phyloP scores from a whole-genome alignment of 345 rosid species.

The Geranium rotundifolium region DNA sequence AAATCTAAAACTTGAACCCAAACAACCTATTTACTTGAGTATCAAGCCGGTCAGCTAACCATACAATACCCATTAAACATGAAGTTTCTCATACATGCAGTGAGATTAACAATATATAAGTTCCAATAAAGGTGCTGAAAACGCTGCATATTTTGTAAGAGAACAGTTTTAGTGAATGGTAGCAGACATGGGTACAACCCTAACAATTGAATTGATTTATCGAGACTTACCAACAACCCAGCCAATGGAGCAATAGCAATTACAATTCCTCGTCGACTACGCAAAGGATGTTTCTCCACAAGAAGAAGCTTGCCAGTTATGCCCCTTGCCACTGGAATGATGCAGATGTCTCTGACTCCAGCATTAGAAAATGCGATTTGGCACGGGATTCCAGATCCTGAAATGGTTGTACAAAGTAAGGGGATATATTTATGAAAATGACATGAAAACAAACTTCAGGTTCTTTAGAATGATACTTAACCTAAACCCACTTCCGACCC shows the following conservation, averaged over 20 bases:
- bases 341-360: slow-evolving; percentile 40
- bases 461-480: slow-evolving; percentile 9
- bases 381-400: slow-evolving; percentile 49
- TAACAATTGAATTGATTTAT: neutral
- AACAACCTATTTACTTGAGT: neutral
- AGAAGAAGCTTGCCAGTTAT: slow-evolving; percentile 48
- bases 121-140: slow-evolving; percentile 1
- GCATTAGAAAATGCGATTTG: slow-evolving; percentile 48
- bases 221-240: slow-evolving; percentile 35
- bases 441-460: neutral
- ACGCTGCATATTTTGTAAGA: neutral
- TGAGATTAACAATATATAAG: neutral
- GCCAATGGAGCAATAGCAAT: slow-evolving; percentile 59
- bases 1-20: too few species aligned
- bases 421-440: neutral
- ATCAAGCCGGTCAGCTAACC: neutral
- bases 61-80: too few species aligned
- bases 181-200: neutral
- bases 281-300: slow-evolving; percentile 60
- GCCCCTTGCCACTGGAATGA: slow-evolving; percentile 33
- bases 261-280: slow-evolving; percentile 40
- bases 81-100: too few species aligned
- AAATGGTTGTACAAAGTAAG: slow-evolving; percentile 11
- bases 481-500: slow-evolving; percentile 59
- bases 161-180: neutral